These are phyloP conservation scores for Neofusicoccum kwambonambiense DNA, from an alignment of 2,329 filamentous ascomycete species.

Conservation along the genomic window DNA sequence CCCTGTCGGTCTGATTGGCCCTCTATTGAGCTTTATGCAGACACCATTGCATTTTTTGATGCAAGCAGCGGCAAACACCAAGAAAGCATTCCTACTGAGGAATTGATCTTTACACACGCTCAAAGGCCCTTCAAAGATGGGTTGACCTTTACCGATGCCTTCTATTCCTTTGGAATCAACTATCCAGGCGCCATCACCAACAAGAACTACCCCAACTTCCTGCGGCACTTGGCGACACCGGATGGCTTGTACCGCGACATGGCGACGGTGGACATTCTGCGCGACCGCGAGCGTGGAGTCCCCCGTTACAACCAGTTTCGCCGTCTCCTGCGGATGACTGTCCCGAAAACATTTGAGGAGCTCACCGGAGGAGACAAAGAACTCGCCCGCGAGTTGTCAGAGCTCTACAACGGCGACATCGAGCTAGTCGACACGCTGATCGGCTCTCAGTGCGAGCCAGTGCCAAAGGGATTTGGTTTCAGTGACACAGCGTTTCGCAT, in stretches of 20 bases:
- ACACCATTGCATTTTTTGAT: slow-evolving; percentile 39
- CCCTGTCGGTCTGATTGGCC: too few species aligned
- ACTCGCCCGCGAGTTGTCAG: slow-evolving; percentile 38
- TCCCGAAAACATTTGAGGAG: slow-evolving; percentile 39
- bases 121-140: slow-evolving; percentile 29
- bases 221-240: slow-evolving; percentile 42
- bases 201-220: slow-evolving; percentile 42
- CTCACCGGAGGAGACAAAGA: slow-evolving; percentile 40
- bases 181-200: slow-evolving; percentile 48
- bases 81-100: slow-evolving; percentile 30
- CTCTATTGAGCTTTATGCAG: not conserved
- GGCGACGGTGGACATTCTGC: slow-evolving; percentile 48
- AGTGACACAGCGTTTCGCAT: slow-evolving; percentile 49
- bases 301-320: slow-evolving; percentile 49
- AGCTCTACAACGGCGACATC: slow-evolving; percentile 44
- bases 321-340: slow-evolving; percentile 41
- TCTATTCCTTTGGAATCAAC: slow-evolving; percentile 50
- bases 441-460: slow-evolving; percentile 43
- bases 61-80: slow-evolving; percentile 28
- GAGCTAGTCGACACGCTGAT: slow-evolving; percentile 45
- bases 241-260: slow-evolving; percentile 45
- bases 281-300: slow-evolving; percentile 49
- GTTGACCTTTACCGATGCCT: slow-evolving; percentile 26
- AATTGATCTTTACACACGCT: slow-evolving; percentile 37
- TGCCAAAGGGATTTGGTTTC: slow-evolving; percentile 49